A percentile compares a stretch with the other conserved stretches of the same genome.
phyloP scores from a whole-genome alignment of 768 basidiomycete genomes.

The Kwoniella sp. region DNA sequence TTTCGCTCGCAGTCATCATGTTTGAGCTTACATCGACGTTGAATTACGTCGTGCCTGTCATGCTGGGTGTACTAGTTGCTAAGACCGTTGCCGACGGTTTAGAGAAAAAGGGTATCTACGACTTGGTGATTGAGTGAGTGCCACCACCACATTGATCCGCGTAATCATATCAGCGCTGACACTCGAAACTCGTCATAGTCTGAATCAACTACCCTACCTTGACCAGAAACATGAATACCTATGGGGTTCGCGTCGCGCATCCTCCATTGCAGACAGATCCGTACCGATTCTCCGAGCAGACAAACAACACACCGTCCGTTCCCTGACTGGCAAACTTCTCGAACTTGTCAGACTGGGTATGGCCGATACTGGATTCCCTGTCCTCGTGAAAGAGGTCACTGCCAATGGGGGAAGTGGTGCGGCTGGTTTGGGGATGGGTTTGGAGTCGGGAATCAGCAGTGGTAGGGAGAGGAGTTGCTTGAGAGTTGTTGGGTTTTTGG shows the following conservation, averaged over 20 bases:
- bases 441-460: constrained; percentile 12
- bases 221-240: constrained; percentile 86
- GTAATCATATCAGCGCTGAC: not conserved
- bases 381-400: constrained; percentile 62
- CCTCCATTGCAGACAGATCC: constrained; percentile 70
- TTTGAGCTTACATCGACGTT: constrained; percentile 92
- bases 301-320: constrained; percentile 72
- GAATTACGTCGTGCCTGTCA: constrained; percentile 69
- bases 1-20: constrained; percentile 93
- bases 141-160: no score
- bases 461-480: constrained; percentile 52
- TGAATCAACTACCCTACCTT: constrained; percentile 86
- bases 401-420: constrained; percentile 6
- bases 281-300: constrained; percentile 74
- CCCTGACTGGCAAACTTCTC: constrained; percentile 70
- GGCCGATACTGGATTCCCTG: constrained; percentile 77
- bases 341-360: constrained; percentile 63
- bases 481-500: constrained; percentile 86
- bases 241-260: constrained; percentile 76
- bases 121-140: constrained; percentile 82
- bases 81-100: constrained; percentile 86
- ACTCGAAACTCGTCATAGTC: constrained; percentile 53
- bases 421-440: not conserved
- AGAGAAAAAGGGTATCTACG: constrained; percentile 94
- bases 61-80: constrained; percentile 69